phyloP scores from a whole-genome alignment of 768 basidiomycete genomes.

The Suillus placidus region DNA sequence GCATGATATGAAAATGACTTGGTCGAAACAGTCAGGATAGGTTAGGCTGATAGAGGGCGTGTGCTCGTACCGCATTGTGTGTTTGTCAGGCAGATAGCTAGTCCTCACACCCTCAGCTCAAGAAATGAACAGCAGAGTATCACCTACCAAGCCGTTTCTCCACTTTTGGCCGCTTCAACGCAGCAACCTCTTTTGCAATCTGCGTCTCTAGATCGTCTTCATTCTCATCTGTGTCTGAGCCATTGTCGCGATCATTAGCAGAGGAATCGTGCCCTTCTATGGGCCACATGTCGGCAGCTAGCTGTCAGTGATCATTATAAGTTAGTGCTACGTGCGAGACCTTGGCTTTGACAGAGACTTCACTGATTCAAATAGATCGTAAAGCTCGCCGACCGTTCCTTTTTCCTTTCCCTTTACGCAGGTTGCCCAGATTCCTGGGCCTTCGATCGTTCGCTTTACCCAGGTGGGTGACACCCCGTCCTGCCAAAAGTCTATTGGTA shows the following conservation, averaged over 20 bases:
- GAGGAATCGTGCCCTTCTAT: constrained; percentile 27
- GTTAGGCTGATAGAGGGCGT: background rate
- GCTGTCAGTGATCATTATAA: constrained; percentile 39
- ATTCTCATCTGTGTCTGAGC: constrained; percentile 40
- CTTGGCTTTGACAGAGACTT: constrained; percentile 25
- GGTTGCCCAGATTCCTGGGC: constrained; percentile 85
- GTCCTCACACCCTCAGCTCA: background rate
- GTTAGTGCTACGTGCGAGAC: constrained; percentile 1
- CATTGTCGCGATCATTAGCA: constrained; percentile 25
- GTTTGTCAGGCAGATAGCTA: constrained; percentile 78
- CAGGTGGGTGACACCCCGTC: constrained; percentile 65
- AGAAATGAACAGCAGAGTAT: background rate
- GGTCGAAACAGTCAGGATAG: constrained; percentile 8
- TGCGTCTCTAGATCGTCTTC: constrained; percentile 66
- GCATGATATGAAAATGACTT: constrained; percentile 82
- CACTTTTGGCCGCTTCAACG: constrained; percentile 65
- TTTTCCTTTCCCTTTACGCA: constrained; percentile 87
- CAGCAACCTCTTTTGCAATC: constrained; percentile 70
- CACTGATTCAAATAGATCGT: constrained; percentile 79
- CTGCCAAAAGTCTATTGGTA: constrained; percentile 35
- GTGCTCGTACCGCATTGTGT: constrained; percentile 66
- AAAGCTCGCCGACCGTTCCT: constrained; percentile 73
- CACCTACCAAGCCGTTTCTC: constrained; percentile 67
- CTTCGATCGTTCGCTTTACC: constrained; percentile 67
- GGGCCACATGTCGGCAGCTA: constrained; percentile 77